A percentile compares a stretch with the other conserved stretches of the same genome.
These are phyloP conservation scores for Russula sp. DNA, from an alignment of 768 basidiomycete genomes.

Conservation along the genomic window DNA sequence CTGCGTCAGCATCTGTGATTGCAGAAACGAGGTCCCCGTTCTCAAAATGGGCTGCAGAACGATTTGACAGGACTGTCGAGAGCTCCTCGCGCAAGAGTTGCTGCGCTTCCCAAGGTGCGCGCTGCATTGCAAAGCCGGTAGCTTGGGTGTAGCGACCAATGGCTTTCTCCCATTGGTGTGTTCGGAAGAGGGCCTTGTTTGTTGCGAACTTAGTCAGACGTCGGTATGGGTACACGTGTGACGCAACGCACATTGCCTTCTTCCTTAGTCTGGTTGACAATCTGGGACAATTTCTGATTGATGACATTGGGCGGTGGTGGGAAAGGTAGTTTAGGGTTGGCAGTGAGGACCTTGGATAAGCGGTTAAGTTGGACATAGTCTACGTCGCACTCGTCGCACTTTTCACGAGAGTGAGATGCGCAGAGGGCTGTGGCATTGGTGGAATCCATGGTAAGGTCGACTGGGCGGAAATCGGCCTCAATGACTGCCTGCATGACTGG, in stretches of 20 bases:
- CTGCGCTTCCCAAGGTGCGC: conserved; percentile 89
- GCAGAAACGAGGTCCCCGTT: conserved; percentile 72
- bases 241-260: conserved; percentile 90
- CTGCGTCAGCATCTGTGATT: conserved; percentile 86
- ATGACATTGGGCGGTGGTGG: conserved; percentile 79
- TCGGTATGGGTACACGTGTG: conserved; percentile 1
- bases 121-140: conserved; percentile 68
- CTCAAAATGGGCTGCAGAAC: conserved; percentile 83
- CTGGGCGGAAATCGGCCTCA: conserved; percentile 64
- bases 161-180: conserved; percentile 63
- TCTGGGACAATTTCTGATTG: conserved; percentile 69
- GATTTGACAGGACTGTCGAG: conserved; percentile 84
- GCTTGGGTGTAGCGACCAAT: conserved; percentile 78
- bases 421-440: conserved; percentile 61
- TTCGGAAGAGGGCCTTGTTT: conserved; percentile 73
- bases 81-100: conserved; percentile 85
- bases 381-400: conserved; percentile 67
- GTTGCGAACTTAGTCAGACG: conserved; percentile 33
- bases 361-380: conserved; percentile 78
- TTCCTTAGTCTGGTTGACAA: conserved; percentile 79
- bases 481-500: conserved; percentile 73
- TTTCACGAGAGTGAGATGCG: conserved; percentile 62
- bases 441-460: conserved; percentile 53
- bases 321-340: conserved; percentile 68
- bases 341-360: conserved; percentile 63